Percentiles rank a stretch among this genome's conserved stretches.
These are phyloP conservation scores for Rhynchospora tenuis DNA, from an alignment of 176 grass and related monocot species.

Conservation along the genomic window DNA sequence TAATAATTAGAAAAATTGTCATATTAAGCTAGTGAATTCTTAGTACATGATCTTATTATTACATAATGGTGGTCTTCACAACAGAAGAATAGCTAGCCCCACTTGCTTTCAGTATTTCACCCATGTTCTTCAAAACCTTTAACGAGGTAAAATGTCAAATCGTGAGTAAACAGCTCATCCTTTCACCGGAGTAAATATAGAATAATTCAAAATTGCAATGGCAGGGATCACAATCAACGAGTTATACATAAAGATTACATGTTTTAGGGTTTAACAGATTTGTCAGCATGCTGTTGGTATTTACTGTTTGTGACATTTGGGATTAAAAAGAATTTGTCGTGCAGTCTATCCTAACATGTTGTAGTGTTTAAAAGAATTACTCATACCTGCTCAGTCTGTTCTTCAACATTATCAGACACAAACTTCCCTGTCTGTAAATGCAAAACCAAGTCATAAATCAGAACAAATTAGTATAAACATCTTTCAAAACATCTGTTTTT, in stretches of 20 bases:
- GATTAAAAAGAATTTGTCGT: not conserved
- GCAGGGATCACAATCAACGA: not conserved
- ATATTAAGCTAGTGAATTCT: not conserved
- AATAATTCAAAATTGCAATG: not conserved
- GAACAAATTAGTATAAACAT: not conserved
- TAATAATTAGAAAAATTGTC: not conserved
- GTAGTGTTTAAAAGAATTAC: not conserved
- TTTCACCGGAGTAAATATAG: not conserved
- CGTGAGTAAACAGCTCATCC: not conserved
- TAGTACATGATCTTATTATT: slow-evolving; percentile 1
- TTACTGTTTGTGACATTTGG: not conserved
- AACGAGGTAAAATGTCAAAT: not conserved
- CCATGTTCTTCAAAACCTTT: slow-evolving; percentile 94
- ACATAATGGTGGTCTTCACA: slow-evolving; percentile 99
- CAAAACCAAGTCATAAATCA: not conserved
- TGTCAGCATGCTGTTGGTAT: not conserved
- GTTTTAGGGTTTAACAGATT: not conserved
- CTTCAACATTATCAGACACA: slow-evolving; percentile 77
- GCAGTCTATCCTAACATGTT: not conserved
- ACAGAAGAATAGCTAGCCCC: slow-evolving; percentile 85
- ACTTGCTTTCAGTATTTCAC: slow-evolving; percentile 85
- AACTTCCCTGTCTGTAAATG: slow-evolving; percentile 76
- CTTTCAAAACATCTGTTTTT: not conserved
- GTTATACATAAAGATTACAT: not conserved
- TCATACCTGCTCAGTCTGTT: slow-evolving; percentile 85